These are phyloP conservation scores for Penicillium occitanis DNA, from an alignment of 2,329 filamentous ascomycete genomes.

Conservation along the genomic window DNA sequence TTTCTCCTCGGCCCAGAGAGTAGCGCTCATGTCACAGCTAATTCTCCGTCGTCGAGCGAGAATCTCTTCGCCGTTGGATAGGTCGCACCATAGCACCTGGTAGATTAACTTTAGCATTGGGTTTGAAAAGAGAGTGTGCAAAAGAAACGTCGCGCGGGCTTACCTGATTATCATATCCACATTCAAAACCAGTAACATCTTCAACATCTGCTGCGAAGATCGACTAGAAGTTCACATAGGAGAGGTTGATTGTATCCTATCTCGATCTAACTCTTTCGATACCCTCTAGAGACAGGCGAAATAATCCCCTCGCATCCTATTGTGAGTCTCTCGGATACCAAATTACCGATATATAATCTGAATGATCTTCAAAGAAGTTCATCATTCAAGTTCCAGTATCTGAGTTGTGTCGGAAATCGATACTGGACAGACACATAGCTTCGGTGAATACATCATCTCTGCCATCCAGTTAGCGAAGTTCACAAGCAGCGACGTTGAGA, in stretches of 20 bases:
- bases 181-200: not conserved
- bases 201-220: not conserved
- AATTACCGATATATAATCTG: not conserved
- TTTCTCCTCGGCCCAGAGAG: not conserved
- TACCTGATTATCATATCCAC: not conserved
- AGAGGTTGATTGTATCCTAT: not conserved
- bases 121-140: not conserved
- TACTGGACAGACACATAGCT: not conserved
- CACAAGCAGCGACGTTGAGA: not conserved
- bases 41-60: not conserved
- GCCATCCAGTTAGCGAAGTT: not conserved
- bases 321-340: not conserved
- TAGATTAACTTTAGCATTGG: not conserved
- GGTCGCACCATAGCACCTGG: not conserved
- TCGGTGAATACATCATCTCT: not conserved
- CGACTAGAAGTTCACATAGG: not conserved
- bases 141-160: not conserved
- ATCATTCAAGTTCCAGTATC: not conserved
- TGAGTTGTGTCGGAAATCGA: not conserved
- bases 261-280: too few species aligned
- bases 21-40: not conserved
- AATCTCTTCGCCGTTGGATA: not conserved
- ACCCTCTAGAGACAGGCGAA: too few species aligned
- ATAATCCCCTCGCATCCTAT: too few species aligned
- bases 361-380: not conserved